Evolutionary conservation across 2,329 filamentous ascomycete genomes (phyloP).

Genomic region (Arthrobotrys iridis): DNA sequence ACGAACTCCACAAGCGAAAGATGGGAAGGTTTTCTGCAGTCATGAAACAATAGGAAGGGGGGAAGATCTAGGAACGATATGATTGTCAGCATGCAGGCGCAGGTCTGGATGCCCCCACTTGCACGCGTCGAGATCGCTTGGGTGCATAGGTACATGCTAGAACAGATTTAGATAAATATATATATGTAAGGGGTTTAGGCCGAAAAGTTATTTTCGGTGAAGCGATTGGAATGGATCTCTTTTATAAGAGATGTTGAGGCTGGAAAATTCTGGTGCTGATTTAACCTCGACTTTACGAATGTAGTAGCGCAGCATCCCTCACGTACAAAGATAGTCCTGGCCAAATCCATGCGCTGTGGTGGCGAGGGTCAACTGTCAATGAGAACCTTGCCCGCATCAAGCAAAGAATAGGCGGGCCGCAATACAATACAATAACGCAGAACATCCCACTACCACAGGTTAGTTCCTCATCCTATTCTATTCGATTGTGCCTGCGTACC

Average conservation of each 20-base stretch:
- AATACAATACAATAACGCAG: too few relatives aligned
- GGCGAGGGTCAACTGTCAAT: too few relatives aligned
- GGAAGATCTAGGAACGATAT: background rate
- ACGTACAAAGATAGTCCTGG: too few relatives aligned
- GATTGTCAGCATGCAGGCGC: background rate
- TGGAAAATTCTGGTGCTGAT: too few relatives aligned
- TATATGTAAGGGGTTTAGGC: constrained; percentile 10
- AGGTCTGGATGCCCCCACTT: background rate
- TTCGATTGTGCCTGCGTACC: background rate
- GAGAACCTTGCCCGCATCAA: too few relatives aligned
- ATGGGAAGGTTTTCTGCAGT: background rate
- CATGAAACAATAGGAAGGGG: constrained; percentile 3
- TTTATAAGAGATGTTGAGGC: too few relatives aligned
- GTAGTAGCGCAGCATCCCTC: too few relatives aligned
- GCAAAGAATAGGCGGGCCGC: too few relatives aligned
- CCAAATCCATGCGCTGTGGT: too few relatives aligned
- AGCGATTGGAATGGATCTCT: background rate
- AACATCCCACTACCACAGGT: too few relatives aligned
- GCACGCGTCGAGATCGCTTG: background rate
- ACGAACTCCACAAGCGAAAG: background rate
- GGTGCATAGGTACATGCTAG: background rate
- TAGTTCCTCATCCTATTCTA: too few relatives aligned
- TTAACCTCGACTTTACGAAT: too few relatives aligned
- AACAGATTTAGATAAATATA: constrained; percentile 12
- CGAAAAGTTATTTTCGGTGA: constrained; percentile 7